Conservation (phyloP, 2,329 filamentous ascomycete genomes). For the Exophiala xenobiotica region DNA sequence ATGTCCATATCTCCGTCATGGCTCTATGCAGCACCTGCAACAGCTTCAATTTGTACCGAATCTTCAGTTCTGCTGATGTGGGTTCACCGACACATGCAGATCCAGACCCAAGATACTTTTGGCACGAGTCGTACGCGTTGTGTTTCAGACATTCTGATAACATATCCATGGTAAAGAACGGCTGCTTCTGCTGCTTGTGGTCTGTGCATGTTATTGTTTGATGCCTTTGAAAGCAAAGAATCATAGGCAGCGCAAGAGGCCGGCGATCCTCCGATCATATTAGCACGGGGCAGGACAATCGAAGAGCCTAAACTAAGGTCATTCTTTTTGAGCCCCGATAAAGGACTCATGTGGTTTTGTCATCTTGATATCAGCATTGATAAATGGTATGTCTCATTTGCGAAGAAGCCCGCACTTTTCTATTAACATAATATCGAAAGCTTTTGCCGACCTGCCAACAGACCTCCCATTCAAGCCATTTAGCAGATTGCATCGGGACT, state of each 20-base stretch:
- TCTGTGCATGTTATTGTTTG: background rate
- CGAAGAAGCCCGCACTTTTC: background rate
- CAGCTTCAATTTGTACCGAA: background rate
- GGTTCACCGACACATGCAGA: background rate
- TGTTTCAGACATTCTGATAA: conserved; percentile 1
- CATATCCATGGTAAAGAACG: background rate
- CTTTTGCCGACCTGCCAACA: background rate
- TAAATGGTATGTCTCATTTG: background rate
- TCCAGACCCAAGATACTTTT: background rate
- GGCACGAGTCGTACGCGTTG: background rate
- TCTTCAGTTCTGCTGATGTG: background rate
- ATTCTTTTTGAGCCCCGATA: background rate
- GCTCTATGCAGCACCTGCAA: background rate
- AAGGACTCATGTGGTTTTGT: background rate
- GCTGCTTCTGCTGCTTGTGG: background rate
- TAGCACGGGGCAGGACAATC: background rate
- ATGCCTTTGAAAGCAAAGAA: background rate
- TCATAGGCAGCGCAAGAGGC: background rate
- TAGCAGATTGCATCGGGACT: background rate
- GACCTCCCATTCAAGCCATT: background rate
- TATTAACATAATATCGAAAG: background rate
- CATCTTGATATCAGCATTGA: conserved; percentile 2
- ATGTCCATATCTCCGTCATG: background rate
- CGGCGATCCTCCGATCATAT: background rate
- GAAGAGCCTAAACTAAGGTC: background rate